A percentile compares a stretch with the other conserved stretches of the same genome.
These are phyloP conservation scores for Plasmodium chabaudi DNA, from an alignment of 169 alveolate genomes.

Conservation along the genomic window DNA sequence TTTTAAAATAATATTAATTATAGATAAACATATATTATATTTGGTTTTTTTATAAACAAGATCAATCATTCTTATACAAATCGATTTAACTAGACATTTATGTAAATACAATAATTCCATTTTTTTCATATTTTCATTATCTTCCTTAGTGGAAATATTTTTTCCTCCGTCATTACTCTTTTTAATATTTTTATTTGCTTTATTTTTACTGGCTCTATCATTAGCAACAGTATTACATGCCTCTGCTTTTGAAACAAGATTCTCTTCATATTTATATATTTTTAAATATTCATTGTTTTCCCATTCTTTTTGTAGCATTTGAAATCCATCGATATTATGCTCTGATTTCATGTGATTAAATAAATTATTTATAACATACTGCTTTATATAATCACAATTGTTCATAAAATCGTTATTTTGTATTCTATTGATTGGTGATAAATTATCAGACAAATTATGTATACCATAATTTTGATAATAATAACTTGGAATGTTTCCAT, in stretches of 20 bases:
- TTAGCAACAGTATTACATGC: not conserved
- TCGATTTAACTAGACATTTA: constrained; percentile 36
- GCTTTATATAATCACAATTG: constrained; percentile 28
- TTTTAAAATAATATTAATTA: constrained; percentile 51
- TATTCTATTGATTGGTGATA: constrained; percentile 54
- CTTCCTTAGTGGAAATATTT: not conserved
- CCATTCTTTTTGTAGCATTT: constrained; percentile 39
- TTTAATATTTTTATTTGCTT: not conserved
- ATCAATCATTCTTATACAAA: constrained; percentile 43
- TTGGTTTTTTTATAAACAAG: constrained; percentile 44
- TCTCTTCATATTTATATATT: constrained; percentile 40
- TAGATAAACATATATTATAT: constrained; percentile 47
- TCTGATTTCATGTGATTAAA: constrained; percentile 31
- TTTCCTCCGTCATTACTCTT: not conserved
- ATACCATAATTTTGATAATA: constrained; percentile 26
- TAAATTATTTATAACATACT: constrained; percentile 26
- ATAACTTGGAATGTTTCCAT: constrained; percentile 11
- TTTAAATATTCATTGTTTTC: constrained; percentile 20
- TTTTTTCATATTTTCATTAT: not conserved
- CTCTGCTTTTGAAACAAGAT: constrained; percentile 7
- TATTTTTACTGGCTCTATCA: not conserved
- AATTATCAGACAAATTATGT: constrained; percentile 20
- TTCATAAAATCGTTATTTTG: constrained; percentile 12
- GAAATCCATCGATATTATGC: constrained; percentile 18
- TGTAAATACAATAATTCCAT: constrained; percentile 26